Base-by-base conservation (phyloP, 805 yeast genomes). In the Ogataea wickerhamii region DNA sequence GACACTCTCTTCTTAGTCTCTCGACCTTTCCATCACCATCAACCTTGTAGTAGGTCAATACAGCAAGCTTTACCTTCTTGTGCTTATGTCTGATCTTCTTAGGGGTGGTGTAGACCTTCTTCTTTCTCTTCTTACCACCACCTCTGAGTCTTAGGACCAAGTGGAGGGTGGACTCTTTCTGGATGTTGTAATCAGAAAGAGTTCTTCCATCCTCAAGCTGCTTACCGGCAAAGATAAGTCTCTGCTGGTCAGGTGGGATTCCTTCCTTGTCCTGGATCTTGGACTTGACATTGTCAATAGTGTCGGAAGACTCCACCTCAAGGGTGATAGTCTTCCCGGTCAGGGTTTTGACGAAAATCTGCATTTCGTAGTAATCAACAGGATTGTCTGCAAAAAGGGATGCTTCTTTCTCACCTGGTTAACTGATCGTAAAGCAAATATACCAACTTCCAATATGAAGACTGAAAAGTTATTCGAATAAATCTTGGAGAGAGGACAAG, bases 31-130 rank as follows among this genome's bases (percentile, higher is more conserved):
- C 98, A 64, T 93, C 98, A 69, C 83, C 86, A 74, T 88, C 95
- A 65, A 93, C 97, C 82, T 91, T 89, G 88, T 89, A 93, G 93
- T 91, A 93, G 69, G 94, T 88, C 73, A 93, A 85, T 72, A 93
- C 97, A 74, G 97, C 98, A 68, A 93, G 81, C 86, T 93, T 93
- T 76, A 86, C 87, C 82, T 91, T 93, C 87, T 86, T 93, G 85
- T 87, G 96, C 85, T 88, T 89, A 94, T 93, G 98, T 78, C 76
- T 87, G 78, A 93, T 87, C 85, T 89, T 94, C 89, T 93, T 93
- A 80, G 98, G 98, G 69, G 98, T 91, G 78, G 98, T 91, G 91
- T 91, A 93, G 70, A 88, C 97, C 95, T 91, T 91, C 96, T 93
- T 93, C 93, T 93, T 93, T 83, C 96, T 91, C 93, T 93, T 93